These are phyloP conservation scores for Saccharomyces hybrid DNA, from an alignment of 1,139 yeast genomes.

Conservation along the genomic window DNA sequence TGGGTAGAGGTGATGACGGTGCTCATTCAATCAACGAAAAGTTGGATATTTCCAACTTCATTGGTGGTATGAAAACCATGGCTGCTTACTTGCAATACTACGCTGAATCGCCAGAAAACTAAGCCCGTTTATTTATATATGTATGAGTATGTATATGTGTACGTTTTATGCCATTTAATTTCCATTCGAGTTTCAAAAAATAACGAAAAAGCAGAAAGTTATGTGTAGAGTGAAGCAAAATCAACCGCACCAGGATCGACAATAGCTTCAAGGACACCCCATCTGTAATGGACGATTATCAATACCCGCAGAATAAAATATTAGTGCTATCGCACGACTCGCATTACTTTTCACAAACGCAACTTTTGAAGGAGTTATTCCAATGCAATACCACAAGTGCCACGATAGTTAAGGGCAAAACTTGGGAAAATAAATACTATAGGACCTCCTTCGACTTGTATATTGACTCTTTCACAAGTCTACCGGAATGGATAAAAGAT, in stretches of 20 bases:
- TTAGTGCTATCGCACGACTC: background rate
- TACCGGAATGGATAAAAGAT: slow-evolving; percentile 26
- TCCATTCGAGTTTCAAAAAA: background rate
- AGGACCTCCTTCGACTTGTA: slow-evolving; percentile 24
- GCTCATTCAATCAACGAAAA: slow-evolving; percentile 98
- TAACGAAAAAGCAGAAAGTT: no score
- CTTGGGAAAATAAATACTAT: slow-evolving; percentile 31
- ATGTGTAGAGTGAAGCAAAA: background rate
- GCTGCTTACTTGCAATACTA: slow-evolving; percentile 90
- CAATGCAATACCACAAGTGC: background rate
- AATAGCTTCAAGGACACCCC: background rate
- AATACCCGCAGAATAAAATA: background rate
- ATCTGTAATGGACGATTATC: background rate
- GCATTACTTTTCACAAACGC: background rate
- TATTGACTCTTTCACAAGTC: slow-evolving; percentile 23
- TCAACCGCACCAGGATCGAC: background rate
- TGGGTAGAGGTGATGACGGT: slow-evolving; percentile 99
- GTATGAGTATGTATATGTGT: background rate
- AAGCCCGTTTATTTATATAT: background rate
- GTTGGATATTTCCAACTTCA: slow-evolving; percentile 77
- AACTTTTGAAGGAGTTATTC: background rate
- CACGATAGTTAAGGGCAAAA: slow-evolving; percentile 15
- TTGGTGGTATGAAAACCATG: slow-evolving; percentile 88
- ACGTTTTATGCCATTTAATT: background rate
- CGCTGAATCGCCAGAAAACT: slow-evolving; percentile 36